Evolutionary conservation across 371 early-diverging fungal species (phyloP).

Genomic region (Apophysomyces elegans): DNA sequence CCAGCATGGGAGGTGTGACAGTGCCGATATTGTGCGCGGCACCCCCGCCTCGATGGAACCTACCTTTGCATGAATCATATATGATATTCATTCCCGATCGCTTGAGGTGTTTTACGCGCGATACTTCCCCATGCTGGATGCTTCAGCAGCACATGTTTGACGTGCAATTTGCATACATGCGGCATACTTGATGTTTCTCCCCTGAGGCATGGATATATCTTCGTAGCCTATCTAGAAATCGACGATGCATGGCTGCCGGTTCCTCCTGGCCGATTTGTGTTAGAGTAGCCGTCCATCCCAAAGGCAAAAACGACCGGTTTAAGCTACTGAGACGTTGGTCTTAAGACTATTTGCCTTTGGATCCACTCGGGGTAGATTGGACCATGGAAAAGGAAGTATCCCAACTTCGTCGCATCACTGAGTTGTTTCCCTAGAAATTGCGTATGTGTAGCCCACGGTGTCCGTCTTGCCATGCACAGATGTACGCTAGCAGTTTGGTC

Average conservation of each 20-base stretch:
- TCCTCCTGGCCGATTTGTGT: background rate
- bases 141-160: background rate
- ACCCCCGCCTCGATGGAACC: background rate
- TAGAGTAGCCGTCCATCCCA: background rate
- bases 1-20: background rate
- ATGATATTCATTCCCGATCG: background rate
- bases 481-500: background rate
- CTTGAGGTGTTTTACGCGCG: background rate
- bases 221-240: background rate
- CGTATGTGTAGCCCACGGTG: background rate
- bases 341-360: background rate
- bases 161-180: background rate
- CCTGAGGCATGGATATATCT: background rate
- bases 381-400: background rate
- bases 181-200: background rate
- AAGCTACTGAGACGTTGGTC: background rate
- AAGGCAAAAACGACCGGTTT: background rate
- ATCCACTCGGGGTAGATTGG: background rate
- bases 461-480: background rate
- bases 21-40: background rate
- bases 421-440: background rate
- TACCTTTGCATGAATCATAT: background rate
- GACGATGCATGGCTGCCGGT: background rate
- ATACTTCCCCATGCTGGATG: background rate
- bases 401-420: background rate